Base-by-base conservation (phyloP, 2,329 filamentous ascomycete genomes). In the Cladosporium sp. region DNA sequence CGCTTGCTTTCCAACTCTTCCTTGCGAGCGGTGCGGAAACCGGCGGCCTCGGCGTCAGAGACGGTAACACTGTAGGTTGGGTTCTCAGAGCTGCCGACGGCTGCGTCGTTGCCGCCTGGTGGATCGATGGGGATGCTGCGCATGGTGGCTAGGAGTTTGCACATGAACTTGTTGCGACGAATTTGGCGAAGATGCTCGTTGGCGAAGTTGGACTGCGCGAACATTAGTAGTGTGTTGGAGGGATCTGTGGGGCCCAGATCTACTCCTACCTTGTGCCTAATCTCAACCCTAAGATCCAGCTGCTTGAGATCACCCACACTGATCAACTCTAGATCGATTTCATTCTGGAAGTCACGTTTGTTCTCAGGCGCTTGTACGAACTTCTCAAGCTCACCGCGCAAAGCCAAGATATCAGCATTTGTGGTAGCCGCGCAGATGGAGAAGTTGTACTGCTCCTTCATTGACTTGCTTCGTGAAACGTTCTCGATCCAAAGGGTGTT, bases 81-180 rank as follows among this genome's bases (percentile, higher is more conserved):
- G 69, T 95, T 93, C 18, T 71, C 69, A 40, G 69, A 68, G 54
- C 76, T 76, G 39, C 76, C 80, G 8, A 88, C 79, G 27, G 79
- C 80, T 47, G 77, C 71, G 54, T 73, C 74, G 52, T 84, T 85
- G 73, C 75, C 3, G 74, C 80, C 57, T 90, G 91, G 90, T 13
- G 75, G 83, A 59, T 88, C 80, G 62, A 97, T 90, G n/a, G 90
- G 91, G 17, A 97, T 78, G 71, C 86, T 89, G 69, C 89, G 88
- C 55, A 95, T 73, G 1, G 90, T 89, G 8, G 89, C 70, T 2
- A 92, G 84, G 52, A 97, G 75, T 1, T 92, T 92, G 64, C 89
- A 95, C 83, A 96, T 95, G 73, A 96, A 96, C 70, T 95, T 96
- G 66, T 88, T 93, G 54, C 90, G 84, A 45, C 90, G 84, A 9